phyloP scores from a whole-genome alignment of 176 grass and related monocot genomes.

The Metroxylon sagu region DNA sequence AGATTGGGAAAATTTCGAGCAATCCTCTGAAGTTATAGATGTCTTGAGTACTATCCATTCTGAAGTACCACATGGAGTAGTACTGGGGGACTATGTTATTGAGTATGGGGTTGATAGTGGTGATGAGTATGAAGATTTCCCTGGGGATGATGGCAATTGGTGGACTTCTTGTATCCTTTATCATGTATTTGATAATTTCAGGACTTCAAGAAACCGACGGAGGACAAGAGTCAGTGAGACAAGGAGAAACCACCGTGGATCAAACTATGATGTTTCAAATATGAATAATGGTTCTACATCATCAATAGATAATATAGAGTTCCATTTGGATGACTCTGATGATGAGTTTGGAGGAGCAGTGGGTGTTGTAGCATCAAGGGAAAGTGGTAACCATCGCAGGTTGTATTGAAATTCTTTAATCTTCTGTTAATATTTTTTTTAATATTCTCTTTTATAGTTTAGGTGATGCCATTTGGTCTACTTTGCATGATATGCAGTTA shows the following conservation, averaged over 20 bases:
- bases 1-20: constrained; percentile 17
- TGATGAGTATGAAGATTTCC: constrained; percentile 24
- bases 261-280: background rate
- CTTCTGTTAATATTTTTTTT: background rate
- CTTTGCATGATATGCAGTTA: too few relatives aligned
- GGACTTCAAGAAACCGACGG: constrained; percentile 3
- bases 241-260: background rate
- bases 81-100: constrained; percentile 8
- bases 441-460: background rate
- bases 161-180: constrained; percentile 14
- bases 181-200: constrained; percentile 17
- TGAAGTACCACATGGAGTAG: constrained; percentile 3
- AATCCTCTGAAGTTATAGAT: constrained; percentile 10
- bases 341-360: constrained; percentile 9
- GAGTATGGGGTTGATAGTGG: constrained; percentile 5
- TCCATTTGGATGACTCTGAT: constrained; percentile 10
- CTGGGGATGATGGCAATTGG: constrained; percentile 18
- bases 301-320: background rate
- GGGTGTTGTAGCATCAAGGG: background rate
- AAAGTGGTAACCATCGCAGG: constrained; percentile 1
- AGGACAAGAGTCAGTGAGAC: constrained; percentile 6
- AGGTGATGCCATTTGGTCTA: too few relatives aligned
- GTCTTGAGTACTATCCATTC: constrained; percentile 7
- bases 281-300: constrained; percentile 15
- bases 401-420: background rate